Percentiles rank a stretch among this genome's conserved stretches.
These are phyloP conservation scores for Chaetothyriales sp. DNA, from an alignment of 2,329 filamentous ascomycete species.

Conservation along the genomic window DNA sequence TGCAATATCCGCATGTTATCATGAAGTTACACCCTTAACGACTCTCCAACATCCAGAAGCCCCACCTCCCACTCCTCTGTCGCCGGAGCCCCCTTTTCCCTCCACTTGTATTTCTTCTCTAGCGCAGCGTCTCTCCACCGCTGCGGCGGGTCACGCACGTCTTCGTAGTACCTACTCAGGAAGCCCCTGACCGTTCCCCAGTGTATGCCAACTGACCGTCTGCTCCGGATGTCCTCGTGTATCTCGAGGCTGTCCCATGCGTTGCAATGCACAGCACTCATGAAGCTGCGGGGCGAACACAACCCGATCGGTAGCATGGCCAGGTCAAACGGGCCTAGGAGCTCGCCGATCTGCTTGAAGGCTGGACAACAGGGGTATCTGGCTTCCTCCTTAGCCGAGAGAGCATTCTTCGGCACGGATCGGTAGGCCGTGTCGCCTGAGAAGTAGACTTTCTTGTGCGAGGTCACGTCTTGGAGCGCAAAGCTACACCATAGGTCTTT, in stretches of 20 bases:
- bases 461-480: constrained; percentile 22
- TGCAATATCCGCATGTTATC: too few relatives aligned
- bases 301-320: constrained; percentile 36
- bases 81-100: constrained; percentile 5
- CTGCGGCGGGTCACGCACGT: constrained; percentile 33
- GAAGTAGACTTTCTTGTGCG: constrained; percentile 21
- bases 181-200: constrained; percentile 35
- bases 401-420: constrained; percentile 14
- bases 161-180: constrained; percentile 32
- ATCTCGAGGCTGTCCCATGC: constrained; percentile 35
- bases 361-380: constrained; percentile 27
- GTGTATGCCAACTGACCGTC: constrained; percentile 37
- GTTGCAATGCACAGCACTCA: constrained; percentile 32
- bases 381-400: constrained; percentile 14
- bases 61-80: constrained; percentile 18
- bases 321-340: constrained; percentile 35
- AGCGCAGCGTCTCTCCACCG: constrained; percentile 32
- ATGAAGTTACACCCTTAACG: constrained; percentile 19
- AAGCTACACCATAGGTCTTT: constrained; percentile 36
- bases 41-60: constrained; percentile 34
- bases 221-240: constrained; percentile 32
- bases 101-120: constrained; percentile 27
- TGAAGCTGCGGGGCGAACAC: constrained; percentile 30
- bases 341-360: constrained; percentile 32
- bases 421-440: constrained; percentile 38